These are phyloP conservation scores for Plenodomus biglobosus DNA, from an alignment of 2,329 filamentous ascomycete genomes.

Conservation along the genomic window DNA sequence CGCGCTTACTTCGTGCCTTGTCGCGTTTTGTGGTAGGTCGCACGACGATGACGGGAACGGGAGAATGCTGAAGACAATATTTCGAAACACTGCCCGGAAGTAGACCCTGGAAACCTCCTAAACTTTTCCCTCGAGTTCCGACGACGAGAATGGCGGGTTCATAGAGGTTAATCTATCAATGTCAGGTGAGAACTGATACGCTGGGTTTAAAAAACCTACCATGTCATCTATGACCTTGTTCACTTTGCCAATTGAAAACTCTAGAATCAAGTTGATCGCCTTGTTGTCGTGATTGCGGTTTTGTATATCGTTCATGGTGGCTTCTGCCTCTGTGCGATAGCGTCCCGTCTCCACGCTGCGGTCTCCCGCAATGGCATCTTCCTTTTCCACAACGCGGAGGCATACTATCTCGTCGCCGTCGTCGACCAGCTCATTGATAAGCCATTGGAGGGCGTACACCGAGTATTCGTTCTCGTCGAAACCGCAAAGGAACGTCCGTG, in stretches of 20 bases:
- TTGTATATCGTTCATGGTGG: conserved; percentile 74
- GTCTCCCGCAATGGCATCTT: conserved; percentile 67
- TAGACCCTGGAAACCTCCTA: conserved; percentile 83
- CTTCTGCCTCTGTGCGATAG: conserved; percentile 75
- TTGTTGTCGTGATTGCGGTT: conserved; percentile 79
- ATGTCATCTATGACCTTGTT: conserved; percentile 88
- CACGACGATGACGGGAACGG: conserved; percentile 90
- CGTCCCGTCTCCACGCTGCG: conserved; percentile 63
- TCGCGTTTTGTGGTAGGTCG: conserved; percentile 82
- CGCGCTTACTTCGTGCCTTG: conserved; percentile 86
- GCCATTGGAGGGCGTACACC: conserved; percentile 88
- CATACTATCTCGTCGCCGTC: conserved; percentile 94
- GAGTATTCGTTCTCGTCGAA: conserved; percentile 91
- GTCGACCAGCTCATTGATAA: conserved; percentile 87
- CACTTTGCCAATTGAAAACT: conserved; percentile 86
- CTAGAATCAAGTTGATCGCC: conserved; percentile 80
- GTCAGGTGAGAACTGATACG: conserved; percentile 4
- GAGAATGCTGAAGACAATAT: conserved; percentile 91
- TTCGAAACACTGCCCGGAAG: conserved; percentile 90
- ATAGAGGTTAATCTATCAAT: conserved; percentile 77
- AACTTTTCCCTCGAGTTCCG: conserved; percentile 79
- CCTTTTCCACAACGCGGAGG: conserved; percentile 82
- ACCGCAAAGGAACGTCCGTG: conserved; percentile 86
- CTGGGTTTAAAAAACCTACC: conserved; percentile 54
- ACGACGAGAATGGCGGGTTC: conserved; percentile 90